Percentiles rank a stretch among this genome's conserved stretches.
Evolutionary conservation across 163 green algal genomes (phyloP).

Genomic region (Dunaliella salina): DNA sequence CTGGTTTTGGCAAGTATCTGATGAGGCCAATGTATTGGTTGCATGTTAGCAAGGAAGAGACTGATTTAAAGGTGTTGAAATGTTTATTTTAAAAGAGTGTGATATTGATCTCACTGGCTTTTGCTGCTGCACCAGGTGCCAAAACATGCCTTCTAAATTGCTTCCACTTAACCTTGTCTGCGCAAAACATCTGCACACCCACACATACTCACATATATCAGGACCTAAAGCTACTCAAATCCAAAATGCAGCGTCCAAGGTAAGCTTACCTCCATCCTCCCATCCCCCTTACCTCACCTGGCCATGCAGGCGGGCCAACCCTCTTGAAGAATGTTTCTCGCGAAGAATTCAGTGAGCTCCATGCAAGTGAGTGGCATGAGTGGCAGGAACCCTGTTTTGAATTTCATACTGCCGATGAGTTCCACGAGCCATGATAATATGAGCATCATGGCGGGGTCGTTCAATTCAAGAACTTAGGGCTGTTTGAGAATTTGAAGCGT

Average conservation of each 20-base stretch:
- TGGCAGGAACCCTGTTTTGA: background rate
- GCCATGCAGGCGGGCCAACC: background rate
- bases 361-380: background rate
- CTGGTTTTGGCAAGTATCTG: background rate
- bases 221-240: background rate
- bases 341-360: background rate
- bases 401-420: background rate
- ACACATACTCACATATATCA: background rate
- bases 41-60: no score
- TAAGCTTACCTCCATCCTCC: background rate
- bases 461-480: no score
- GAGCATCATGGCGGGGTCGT: no score
- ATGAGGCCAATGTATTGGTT: background rate
- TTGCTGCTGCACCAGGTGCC: background rate
- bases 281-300: background rate
- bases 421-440: no score
- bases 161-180: background rate
- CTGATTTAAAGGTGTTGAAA: background rate
- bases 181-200: background rate
- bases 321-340: background rate
- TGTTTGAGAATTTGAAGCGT: no score
- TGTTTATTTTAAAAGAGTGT: background rate
- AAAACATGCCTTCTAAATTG: background rate
- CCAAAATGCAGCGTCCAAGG: background rate
- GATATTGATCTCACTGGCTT: background rate